Evolutionary conservation across 192 early-diverging fungal species (phyloP).

Genomic region (Helicostylum pulchrum): DNA sequence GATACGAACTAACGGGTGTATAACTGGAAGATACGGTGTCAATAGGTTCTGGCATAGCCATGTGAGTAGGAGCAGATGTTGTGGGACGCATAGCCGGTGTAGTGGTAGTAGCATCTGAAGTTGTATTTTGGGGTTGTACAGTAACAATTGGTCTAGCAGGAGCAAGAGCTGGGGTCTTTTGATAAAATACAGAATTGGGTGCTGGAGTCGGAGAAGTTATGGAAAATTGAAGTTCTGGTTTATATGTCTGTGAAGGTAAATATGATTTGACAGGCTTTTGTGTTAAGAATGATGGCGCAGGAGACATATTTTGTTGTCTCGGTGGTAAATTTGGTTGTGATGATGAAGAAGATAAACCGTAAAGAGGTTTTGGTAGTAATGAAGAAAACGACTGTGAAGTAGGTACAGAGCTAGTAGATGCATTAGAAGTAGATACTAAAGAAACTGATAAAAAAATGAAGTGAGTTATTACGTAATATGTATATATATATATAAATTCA

Average conservation of each 20-base stretch:
- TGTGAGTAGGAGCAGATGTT: neutral
- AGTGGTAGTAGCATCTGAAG: too few relatives aligned
- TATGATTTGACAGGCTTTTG: neutral
- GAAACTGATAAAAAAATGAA: too few relatives aligned
- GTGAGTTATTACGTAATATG: too few relatives aligned
- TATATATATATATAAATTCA: neutral
- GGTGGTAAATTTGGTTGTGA: constrained; percentile 1
- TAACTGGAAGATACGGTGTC: neutral
- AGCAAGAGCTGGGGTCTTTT: too few relatives aligned
- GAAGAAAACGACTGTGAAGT: too few relatives aligned
- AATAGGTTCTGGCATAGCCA: constrained; percentile 5
- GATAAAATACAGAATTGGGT: too few relatives aligned
- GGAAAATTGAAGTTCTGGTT: too few relatives aligned
- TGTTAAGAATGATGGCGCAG: neutral
- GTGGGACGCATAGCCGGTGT: neutral
- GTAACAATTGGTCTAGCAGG: too few relatives aligned
- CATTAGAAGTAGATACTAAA: too few relatives aligned
- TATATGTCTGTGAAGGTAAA: neutral
- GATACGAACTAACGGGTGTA: neutral
- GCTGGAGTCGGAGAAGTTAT: too few relatives aligned
- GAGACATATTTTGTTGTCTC: neutral
- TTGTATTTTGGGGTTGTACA: too few relatives aligned
- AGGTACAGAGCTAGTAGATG: too few relatives aligned
- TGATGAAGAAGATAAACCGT: neutral
- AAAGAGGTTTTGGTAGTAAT: neutral